Base-by-base conservation (phyloP, 371 early-diverging fungal genomes). In the Mortierella sp. region DNA sequence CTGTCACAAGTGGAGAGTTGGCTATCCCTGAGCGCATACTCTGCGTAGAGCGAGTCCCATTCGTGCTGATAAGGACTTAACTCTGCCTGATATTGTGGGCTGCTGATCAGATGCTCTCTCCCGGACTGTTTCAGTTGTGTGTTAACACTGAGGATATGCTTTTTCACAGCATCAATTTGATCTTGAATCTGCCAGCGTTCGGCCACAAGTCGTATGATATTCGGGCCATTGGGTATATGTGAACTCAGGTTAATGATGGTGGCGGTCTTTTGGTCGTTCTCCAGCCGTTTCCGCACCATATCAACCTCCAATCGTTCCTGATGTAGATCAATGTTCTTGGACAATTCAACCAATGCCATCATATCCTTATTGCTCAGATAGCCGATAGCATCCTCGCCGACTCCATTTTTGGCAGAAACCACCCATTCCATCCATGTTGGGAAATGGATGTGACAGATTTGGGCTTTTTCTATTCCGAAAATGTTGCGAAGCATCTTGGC, bases 291-390 rank as follows among this genome's bases (percentile, higher is more conserved):
- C 7, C 7, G 21, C 21, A n/a, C 21, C 5, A 0, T 34, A n/a
- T 12, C 2, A n/a, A 16, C n/a, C 16, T 53, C 27, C 58, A 65
- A 1, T 8, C 72, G 66, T 2, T 14, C 28, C 34, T 51, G 45
- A 12, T 60, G 49, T 0, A 47, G 9, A n/a, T 65, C 41, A 19
- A 71, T 47, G 54, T 71, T 71, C 37, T 52, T 65, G 17, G 53
- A 54, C 13, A 44, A 27, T 1, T 40, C 22, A 3, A 61, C 3
- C 16, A 72, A 34, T 16, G 14, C 13, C 2, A 13, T 37, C 34
- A 47, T 28, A 19, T 25, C 25, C 13, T 4, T 0, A 4, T 62
- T 40, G 37, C n/a, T 43, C 1, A 57, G 12, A 24, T 24, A 48
- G 5, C 29, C 49, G 51, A 37, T 21, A 14, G 19, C 19, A 6